Base-by-base conservation (phyloP, 345 rosid genomes). In the Gossypioides kirkii region DNA sequence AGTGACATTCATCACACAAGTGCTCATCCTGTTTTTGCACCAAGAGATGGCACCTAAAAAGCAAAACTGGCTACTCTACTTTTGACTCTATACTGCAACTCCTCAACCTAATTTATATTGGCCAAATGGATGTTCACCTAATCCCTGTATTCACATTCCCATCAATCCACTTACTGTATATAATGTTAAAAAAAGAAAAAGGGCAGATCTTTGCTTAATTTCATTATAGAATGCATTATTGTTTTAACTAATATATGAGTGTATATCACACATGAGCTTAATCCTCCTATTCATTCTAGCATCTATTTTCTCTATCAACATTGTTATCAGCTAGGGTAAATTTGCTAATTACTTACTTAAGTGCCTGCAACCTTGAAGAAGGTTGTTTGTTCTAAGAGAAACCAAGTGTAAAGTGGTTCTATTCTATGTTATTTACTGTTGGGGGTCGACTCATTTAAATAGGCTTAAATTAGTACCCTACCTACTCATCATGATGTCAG, bases 51-150 rank as follows among this genome's bases (percentile, higher is more conserved):
- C 73, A 74, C 75, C 81, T 67, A 74, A 38, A 50, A 41, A 61
- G 79, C 42, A 32, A 71, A 43, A 59, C 70, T 69, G 74, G 43
- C 66, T 25, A 63, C 58, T 74, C 72, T 46, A 73, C 77, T 75
- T 73, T 77, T 78, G 42, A 38, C 62, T 76, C 61, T 59, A 58
- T 38, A 38, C 38, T 66, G 70, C 69, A 72, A 18, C 0, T 53
- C 18, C 20, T 53, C 2, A 53, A 73, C 42, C 75, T 60, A 73
- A 50, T 73, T 78, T 43, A 16, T 58, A 70, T 76, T 85, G 83
- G 84, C 88, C 87, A 81, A 47, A 82, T 76, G 80, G 81, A 82
- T 74, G 61, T 68, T 84, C 78, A 84, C 80, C 78, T 73, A 78
- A 70, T 82, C 69, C 68, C 71, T 77, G 13, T 54, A 47, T 68